Evolutionary conservation across 768 basidiomycete genomes (phyloP), one percentile per base, ranked within the genome.

Genomic region (Leucocoprinus sp.): DNA sequence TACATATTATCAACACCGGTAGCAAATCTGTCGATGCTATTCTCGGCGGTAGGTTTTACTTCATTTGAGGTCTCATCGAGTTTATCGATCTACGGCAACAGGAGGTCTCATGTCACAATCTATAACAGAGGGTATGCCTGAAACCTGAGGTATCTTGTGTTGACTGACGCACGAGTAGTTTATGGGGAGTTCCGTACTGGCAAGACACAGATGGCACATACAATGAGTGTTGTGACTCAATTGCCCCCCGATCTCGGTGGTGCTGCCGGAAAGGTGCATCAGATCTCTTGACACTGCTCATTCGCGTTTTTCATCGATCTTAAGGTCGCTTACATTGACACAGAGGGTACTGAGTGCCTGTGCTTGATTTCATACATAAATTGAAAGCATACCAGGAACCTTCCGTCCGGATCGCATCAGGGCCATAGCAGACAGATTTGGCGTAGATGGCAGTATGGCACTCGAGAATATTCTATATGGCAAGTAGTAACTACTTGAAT

Each of bases 111-210:
- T 84, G 71, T 93, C 93, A 5, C 93, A 96, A 58, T 92, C 90
- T 5, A 92, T 96, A 49, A 85, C 90, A 3, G 93, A 97, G 76
- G 89, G 88, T 79, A 41, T 24, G 56, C 52, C 3, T 8, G 17
- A 8, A 37, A 19, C 15, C 21, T 29, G 22, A 17, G 27, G 21
- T 17, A 14, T 37, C 9, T 39, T 17, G 23, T 42, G 45, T 42
- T 44, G 31, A 44, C n/a, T 45, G 28, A 35, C 39, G 37, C 6
- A 5, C 33, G 18, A 21, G 12, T 48, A 91, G 93, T 97, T 2
- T 98, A 92, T 57, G 93, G 95, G 36, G 93, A 98, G 63, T 97
- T 87, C 63, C 78, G 93, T 24, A 97, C 95, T 0, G 93, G 93
- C 23, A 93, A 95, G 65, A 96, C 93, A 4, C 95, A 98, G 59